These are phyloP conservation scores for Candida sp. DNA, from an alignment of 1,139 yeast genomes.

Conservation along the genomic window DNA sequence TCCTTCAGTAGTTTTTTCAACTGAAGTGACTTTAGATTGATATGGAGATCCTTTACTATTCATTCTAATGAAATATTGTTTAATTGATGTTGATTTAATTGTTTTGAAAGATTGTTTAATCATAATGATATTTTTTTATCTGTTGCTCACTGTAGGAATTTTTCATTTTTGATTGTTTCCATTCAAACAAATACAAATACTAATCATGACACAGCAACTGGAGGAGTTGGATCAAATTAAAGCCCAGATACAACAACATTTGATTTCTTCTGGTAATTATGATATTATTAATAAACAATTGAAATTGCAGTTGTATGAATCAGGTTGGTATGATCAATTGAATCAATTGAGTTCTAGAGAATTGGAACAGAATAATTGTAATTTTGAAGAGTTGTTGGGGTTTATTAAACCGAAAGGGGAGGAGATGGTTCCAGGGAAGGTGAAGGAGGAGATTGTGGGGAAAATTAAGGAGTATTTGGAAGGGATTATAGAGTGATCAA, in stretches of 20 bases:
- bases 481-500: constrained; percentile 28
- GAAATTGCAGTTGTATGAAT: constrained; percentile 62
- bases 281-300: constrained; percentile 62
- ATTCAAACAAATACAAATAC: too few species aligned
- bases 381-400: constrained; percentile 51
- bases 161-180: too few species aligned
- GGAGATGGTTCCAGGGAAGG: constrained; percentile 64
- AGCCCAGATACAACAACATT: constrained; percentile 63
- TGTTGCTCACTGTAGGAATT: too few species aligned
- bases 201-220: constrained; percentile 27
- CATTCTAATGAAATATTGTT: not conserved
- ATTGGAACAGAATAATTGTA: constrained; percentile 30
- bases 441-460: constrained; percentile 56
- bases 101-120: too few species aligned
- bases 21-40: constrained; percentile 27
- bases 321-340: constrained; percentile 87
- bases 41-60: constrained; percentile 29
- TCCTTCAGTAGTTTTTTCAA: constrained; percentile 23
- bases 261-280: constrained; percentile 78
- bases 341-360: constrained; percentile 50
- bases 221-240: constrained; percentile 51
- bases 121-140: too few species aligned
- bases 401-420: constrained; percentile 63
- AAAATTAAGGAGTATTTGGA: constrained; percentile 65
- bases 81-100: too few species aligned